phyloP scores from a whole-genome alignment of 495 filamentous ascomycete species.

The Talaromyces thailandensis region DNA sequence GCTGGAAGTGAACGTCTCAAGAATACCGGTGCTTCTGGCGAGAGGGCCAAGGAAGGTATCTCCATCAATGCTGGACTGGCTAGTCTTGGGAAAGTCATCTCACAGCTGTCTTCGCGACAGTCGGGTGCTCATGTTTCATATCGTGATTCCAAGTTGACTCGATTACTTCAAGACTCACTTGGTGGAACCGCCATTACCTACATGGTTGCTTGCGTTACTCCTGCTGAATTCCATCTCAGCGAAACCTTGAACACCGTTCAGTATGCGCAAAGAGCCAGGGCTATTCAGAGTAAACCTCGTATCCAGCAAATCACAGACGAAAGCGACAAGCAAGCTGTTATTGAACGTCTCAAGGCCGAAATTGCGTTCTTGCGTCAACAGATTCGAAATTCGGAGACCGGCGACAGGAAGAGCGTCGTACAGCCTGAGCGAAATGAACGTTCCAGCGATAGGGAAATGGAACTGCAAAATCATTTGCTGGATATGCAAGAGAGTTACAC shows the following conservation, averaged over 20 bases:
- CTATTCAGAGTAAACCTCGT: conserved; percentile 93
- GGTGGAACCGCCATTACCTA: conserved; percentile 97
- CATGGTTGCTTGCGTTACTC: conserved; percentile 98
- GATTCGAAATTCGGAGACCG: conserved; percentile 62
- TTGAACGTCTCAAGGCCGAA: conserved; percentile 90
- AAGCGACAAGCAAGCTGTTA: conserved; percentile 86
- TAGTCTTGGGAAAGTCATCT: conserved; percentile 95
- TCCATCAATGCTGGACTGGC: conserved; percentile 97
- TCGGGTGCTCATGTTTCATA: conserved; percentile 92
- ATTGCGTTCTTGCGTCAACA: conserved; percentile 92
- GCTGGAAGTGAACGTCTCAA: conserved; percentile 96
- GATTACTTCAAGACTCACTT: conserved; percentile 94
- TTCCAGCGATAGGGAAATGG: conserved; percentile 74
- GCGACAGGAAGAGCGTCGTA: conserved; percentile 47
- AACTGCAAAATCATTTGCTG: conserved; percentile 88
- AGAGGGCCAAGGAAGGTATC: conserved; percentile 93
- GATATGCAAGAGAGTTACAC: conserved; percentile 94
- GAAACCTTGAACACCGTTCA: conserved; percentile 95
- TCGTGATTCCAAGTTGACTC: conserved; percentile 92
- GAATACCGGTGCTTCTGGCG: conserved; percentile 92
- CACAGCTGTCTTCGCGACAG: conserved; percentile 86
- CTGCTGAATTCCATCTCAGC: conserved; percentile 93
- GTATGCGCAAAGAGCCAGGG: conserved; percentile 91
- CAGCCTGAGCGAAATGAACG: conserved; percentile 66
- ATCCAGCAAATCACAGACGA: conserved; percentile 91